Base-by-base conservation (phyloP, 306 rosid genomes). In the Benincasa hispida region DNA sequence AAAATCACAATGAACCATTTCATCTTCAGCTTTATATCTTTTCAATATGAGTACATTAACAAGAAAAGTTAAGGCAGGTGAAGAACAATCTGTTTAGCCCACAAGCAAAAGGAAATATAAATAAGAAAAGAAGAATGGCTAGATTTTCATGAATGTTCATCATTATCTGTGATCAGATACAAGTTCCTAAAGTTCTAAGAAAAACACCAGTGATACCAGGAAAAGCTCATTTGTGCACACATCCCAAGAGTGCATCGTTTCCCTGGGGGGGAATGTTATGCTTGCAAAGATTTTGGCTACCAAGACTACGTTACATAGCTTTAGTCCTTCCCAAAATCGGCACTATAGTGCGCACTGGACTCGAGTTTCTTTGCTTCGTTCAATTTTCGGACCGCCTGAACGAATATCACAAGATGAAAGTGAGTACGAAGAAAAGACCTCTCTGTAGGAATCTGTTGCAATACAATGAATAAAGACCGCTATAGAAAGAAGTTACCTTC, bases 281-380 rank as follows among this genome's bases (percentile, higher is more conserved):
- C 53, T 75, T 14, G 34, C 34, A 18, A 74, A 74, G 56, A 24
- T 58, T 59, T 34, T 37, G 15, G 42, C 37, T 39, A 4, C 7
- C 0, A 55, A 27, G 34, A 50, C 15, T 35, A 37, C 18, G 24
- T 58, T 13, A 41, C 67, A 35, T 28, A 19, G 3, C 39, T 65
- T 76, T 54, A 90, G 1, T 92, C 96, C 80, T 94, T 94, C 32
- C 97, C 96, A 54, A 94, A 94, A 79, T 91, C 97, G 25, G 95
- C 79, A 51, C 30, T 94, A 79, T 94, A 94, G 82, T 85, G 99
- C 10, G 98, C 86, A 34, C 89, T 92, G 19, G 96, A 85, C 79
- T 89, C 98, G 55, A 94, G 96, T 77, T 90, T 92, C 90, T 91
- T 92, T 37, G 89, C 95, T 63, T 90, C 93, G 4, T 82, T 88